Evolutionary conservation across 2,329 filamentous ascomycete species (phyloP).

Genomic region (Paecilomyces formosus): DNA sequence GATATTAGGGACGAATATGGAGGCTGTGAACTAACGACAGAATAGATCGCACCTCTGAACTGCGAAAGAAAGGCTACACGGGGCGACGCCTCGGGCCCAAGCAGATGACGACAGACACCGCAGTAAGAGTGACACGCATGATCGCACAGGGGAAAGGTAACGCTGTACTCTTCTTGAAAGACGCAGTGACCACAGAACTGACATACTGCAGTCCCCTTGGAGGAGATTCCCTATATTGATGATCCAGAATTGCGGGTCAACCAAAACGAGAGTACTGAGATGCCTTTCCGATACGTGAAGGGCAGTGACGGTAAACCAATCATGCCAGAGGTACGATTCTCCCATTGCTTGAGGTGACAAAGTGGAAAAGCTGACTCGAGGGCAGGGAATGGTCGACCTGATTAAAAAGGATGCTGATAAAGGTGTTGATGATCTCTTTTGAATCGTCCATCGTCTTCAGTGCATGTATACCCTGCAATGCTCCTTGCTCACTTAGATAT

Average conservation of each 20-base stretch:
- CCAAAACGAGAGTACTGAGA: constrained; percentile 87
- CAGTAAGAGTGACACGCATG: constrained; percentile 84
- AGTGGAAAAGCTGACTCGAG: constrained; percentile 3
- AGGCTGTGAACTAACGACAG: constrained; percentile 9
- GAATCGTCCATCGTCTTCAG: constrained; percentile 7
- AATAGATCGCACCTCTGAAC: constrained; percentile 85
- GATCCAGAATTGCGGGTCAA: constrained; percentile 84
- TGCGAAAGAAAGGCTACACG: constrained; percentile 86
- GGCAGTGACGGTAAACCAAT: constrained; percentile 67
- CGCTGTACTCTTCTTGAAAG: constrained; percentile 16
- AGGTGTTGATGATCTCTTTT: constrained; percentile 78
- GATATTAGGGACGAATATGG: constrained; percentile 1
- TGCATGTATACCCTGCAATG: not conserved
- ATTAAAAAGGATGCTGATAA: constrained; percentile 94
- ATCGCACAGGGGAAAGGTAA: constrained; percentile 77
- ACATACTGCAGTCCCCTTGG: constrained; percentile 57
- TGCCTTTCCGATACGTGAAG: constrained; percentile 95
- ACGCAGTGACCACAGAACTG: constrained; percentile 1
- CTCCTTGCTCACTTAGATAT: not conserved
- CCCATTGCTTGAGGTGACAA: not conserved
- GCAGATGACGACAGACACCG: constrained; percentile 98
- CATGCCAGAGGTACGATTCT: constrained; percentile 71
- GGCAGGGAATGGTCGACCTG: constrained; percentile 84
- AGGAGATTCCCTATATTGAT: constrained; percentile 75
- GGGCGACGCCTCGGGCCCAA: constrained; percentile 81